phyloP scores from a whole-genome alignment of 2,329 filamentous ascomycete genomes.

The Xylaria arbuscula region DNA sequence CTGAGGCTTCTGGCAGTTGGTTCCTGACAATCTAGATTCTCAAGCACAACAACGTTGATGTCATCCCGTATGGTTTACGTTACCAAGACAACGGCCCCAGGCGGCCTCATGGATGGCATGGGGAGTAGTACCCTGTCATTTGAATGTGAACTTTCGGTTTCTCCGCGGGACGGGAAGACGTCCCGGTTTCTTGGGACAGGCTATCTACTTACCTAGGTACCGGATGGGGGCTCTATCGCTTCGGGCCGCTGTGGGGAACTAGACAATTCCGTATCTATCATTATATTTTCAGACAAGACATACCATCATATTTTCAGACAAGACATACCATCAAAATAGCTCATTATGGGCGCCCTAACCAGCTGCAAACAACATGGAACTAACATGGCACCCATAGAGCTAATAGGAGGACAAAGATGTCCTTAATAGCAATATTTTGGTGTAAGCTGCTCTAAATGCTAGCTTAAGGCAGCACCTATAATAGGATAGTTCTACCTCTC shows the following conservation, averaged over 20 bases:
- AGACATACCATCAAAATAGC: background rate
- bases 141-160: too few species aligned
- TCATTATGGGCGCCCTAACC: too few species aligned
- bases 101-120: background rate
- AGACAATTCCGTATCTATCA: slow-evolving; percentile 25
- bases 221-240: slow-evolving; percentile 26
- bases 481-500: too few species aligned
- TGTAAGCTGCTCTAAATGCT: too few species aligned
- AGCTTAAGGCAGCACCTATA: too few species aligned
- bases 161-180: background rate
- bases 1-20: too few species aligned
- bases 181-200: slow-evolving; percentile 20
- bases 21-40: slow-evolving; percentile 14
- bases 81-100: slow-evolving; percentile 13
- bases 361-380: too few species aligned
- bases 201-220: background rate
- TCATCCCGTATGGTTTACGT: slow-evolving; percentile 12
- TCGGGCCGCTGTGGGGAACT: slow-evolving; percentile 18
- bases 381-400: too few species aligned
- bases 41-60: slow-evolving; percentile 17
- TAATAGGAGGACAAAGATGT: too few species aligned
- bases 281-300: slow-evolving; percentile 5
- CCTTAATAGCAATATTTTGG: too few species aligned
- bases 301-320: background rate
- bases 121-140: too few species aligned